Conservation (phyloP, 805 yeast genomes). For the Metschnikowia shivogae region DNA sequence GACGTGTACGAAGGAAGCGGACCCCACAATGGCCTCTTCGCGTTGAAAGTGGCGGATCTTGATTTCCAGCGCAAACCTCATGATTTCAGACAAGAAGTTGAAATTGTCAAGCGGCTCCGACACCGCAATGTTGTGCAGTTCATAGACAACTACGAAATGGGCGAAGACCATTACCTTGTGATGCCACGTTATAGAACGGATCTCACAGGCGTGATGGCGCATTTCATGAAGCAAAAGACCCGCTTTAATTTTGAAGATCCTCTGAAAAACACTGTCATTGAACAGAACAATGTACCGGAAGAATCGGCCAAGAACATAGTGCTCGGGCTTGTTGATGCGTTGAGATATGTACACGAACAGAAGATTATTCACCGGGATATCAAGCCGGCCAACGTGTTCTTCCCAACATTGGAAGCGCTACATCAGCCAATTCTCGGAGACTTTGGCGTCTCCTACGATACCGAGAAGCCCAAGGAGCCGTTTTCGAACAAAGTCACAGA, state of each 20-base stretch:
- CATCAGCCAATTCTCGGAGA: slow-evolving; percentile 47
- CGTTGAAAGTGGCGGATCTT: slow-evolving; percentile 36
- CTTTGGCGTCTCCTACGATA: slow-evolving; percentile 52
- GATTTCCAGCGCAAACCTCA: slow-evolving; percentile 38
- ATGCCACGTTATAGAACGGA: slow-evolving; percentile 29
- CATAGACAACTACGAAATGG: slow-evolving; percentile 19
- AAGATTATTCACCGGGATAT: slow-evolving; percentile 41
- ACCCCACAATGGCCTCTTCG: slow-evolving; percentile 14
- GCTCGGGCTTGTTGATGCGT: slow-evolving; percentile 20
- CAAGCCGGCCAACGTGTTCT: slow-evolving; percentile 36
- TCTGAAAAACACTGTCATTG: slow-evolving; percentile 8
- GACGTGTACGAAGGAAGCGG: slow-evolving; percentile 28
- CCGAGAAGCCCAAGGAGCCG: slow-evolving; percentile 36
- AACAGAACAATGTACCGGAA: slow-evolving; percentile 14
- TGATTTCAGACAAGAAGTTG: slow-evolving; percentile 29
- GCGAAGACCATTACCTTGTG: slow-evolving; percentile 34
- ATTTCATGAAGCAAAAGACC: slow-evolving; percentile 19
- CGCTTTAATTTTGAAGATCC: slow-evolving; percentile 26
- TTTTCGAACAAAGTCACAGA: slow-evolving; percentile 43
- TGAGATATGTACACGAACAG: slow-evolving; percentile 27
- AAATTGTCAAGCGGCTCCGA: slow-evolving; percentile 20
- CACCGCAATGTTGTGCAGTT: slow-evolving; percentile 15
- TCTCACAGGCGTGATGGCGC: slow-evolving; percentile 23
- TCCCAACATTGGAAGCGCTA: slow-evolving; percentile 18
- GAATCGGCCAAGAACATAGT: slow-evolving; percentile 14